Conservation (phyloP, 73 alveolate genomes). For the Uronychia setigera region DNA sequence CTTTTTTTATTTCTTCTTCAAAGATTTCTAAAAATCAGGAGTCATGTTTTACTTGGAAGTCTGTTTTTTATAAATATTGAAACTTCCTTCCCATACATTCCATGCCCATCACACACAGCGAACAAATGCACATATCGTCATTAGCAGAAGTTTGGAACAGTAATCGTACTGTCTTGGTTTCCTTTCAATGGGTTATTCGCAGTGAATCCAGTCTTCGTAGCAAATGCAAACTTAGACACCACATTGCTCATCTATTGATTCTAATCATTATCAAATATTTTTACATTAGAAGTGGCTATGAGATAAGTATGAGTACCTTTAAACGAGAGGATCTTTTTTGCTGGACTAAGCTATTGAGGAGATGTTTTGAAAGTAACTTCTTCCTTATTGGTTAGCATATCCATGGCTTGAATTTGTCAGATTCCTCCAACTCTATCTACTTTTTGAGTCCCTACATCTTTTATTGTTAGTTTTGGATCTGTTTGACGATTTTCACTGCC, state of each 20-base stretch:
- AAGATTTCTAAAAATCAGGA: constrained; percentile 4
- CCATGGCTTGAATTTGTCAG: neutral
- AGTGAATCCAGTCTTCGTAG: constrained; percentile 52
- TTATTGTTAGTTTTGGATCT: neutral
- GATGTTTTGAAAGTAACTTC: neutral
- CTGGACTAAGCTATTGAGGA: neutral
- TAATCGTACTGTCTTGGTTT: constrained; percentile 50
- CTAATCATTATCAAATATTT: neutral
- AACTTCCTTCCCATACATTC: constrained; percentile 62
- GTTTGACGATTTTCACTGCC: too few species aligned
- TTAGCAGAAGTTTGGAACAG: constrained; percentile 36
- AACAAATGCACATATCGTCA: constrained; percentile 50
- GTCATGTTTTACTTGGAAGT: constrained; percentile 20
- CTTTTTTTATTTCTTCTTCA: constrained; percentile 23
- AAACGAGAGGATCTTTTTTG: neutral
- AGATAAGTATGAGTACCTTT: neutral
- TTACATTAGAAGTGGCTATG: neutral
- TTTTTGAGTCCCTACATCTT: neutral
- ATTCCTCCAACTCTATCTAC: neutral
- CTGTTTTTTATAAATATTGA: constrained; percentile 35
- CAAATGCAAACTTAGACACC: constrained; percentile 54
- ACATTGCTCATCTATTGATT: constrained; percentile 18
- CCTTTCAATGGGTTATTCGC: constrained; percentile 45
- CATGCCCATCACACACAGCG: constrained; percentile 74
- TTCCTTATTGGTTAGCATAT: neutral